phyloP scores from a whole-genome alignment of 441 rosid genomes.

The Eruca vesicaria region DNA sequence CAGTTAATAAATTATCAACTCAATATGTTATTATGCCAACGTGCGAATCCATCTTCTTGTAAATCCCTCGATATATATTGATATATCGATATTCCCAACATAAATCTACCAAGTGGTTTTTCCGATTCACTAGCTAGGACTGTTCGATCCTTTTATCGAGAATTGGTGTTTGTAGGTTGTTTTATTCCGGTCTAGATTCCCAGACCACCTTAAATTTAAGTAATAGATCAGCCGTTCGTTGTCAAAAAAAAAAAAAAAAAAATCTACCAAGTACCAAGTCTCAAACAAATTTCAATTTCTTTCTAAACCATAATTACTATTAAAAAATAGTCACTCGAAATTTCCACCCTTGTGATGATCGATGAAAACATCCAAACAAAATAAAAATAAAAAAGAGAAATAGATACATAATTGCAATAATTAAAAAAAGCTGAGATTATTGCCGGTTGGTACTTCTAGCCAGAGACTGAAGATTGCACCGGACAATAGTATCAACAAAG shows the following conservation, averaged over 20 bases:
- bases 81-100: not conserved
- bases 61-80: not conserved
- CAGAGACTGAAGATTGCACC: slow-evolving; percentile 72
- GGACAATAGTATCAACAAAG: slow-evolving; percentile 64
- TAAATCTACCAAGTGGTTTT: not conserved
- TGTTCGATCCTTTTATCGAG: too few species aligned
- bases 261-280: too few species aligned
- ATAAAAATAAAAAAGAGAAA: not conserved
- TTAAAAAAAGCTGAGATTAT: not conserved
- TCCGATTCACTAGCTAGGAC: too few species aligned
- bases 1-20: not conserved
- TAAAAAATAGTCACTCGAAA: not conserved
- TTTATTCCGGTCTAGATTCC: too few species aligned
- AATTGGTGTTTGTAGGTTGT: too few species aligned
- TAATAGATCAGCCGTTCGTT: too few species aligned
- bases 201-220: too few species aligned
- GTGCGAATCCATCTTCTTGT: not conserved
- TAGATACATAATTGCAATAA: not conserved
- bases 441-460: slow-evolving; percentile 48
- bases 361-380: not conserved
- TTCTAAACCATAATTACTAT: slow-evolving; percentile 17
- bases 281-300: slow-evolving; percentile 11
- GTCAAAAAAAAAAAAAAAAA: too few species aligned
- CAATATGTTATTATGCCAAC: slow-evolving; percentile 10
- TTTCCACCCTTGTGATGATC: not conserved